Percentiles rank a stretch among this genome's conserved stretches.
These are phyloP conservation scores for Thermochaetoides thermophila DNA, from an alignment of 495 filamentous ascomycete species.

Conservation along the genomic window DNA sequence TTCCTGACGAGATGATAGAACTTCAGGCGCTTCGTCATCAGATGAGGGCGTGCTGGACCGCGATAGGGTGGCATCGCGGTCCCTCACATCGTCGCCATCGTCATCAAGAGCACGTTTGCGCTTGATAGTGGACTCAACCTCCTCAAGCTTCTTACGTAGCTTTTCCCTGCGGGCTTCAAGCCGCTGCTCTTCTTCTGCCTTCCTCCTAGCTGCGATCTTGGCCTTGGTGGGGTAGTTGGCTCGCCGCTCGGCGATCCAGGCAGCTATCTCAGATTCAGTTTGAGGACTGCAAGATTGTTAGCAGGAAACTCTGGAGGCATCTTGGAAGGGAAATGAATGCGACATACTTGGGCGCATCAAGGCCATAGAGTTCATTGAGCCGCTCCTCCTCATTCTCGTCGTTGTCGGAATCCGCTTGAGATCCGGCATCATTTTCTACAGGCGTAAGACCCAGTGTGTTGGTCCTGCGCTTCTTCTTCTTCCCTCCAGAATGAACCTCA, in stretches of 20 bases:
- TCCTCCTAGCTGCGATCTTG: slow-evolving; percentile 38
- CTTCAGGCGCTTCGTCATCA: slow-evolving; percentile 35
- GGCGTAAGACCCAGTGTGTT: slow-evolving; percentile 74
- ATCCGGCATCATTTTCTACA: slow-evolving; percentile 48
- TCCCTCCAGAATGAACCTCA: slow-evolving; percentile 39
- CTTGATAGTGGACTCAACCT: slow-evolving; percentile 39
- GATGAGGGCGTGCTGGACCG: slow-evolving; percentile 25
- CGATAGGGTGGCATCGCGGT: slow-evolving; percentile 22
- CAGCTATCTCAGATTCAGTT: slow-evolving; percentile 43
- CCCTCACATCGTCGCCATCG: slow-evolving; percentile 41
- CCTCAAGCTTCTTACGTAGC: slow-evolving; percentile 34
- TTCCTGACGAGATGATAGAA: slow-evolving; percentile 27
- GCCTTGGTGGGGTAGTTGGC: slow-evolving; percentile 64
- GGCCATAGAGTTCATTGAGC: slow-evolving; percentile 43
- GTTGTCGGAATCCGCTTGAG: slow-evolving; percentile 42
- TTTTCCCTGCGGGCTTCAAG: slow-evolving; percentile 35
- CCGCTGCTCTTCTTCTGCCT: slow-evolving; percentile 14
- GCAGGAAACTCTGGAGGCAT: slow-evolving; percentile 17
- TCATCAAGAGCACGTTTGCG: slow-evolving; percentile 41
- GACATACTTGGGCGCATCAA: slow-evolving; percentile 32
- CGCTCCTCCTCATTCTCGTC: slow-evolving; percentile 63
- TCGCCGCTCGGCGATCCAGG: slow-evolving; percentile 69
- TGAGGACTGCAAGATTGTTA: slow-evolving; percentile 29
- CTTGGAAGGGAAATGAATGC: slow-evolving; percentile 4
- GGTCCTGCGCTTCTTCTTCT: slow-evolving; percentile 65